A percentile compares a stretch with the other conserved stretches of the same genome.
phyloP scores from a whole-genome alignment of 139 green algal genomes.

The Desmodesmus armatus region DNA sequence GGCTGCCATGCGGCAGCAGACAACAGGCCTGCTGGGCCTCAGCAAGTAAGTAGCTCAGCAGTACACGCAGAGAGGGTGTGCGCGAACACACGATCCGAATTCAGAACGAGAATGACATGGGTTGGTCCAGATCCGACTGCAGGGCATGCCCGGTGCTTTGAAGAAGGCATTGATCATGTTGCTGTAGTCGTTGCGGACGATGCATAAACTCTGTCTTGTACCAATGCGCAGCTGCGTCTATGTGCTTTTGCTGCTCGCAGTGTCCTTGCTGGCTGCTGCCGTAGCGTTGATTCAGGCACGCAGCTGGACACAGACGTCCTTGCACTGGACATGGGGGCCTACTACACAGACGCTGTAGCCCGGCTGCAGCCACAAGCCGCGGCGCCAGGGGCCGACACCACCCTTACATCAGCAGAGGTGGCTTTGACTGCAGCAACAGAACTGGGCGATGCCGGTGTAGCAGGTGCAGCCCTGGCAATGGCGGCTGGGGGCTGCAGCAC shows the following conservation, averaged over 20 bases:
- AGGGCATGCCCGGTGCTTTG: background rate
- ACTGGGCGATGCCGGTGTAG: background rate
- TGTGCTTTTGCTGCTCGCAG: background rate
- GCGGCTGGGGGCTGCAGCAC: background rate
- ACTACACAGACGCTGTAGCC: background rate
- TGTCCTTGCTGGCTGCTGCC: too few species aligned
- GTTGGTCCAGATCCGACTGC: too few species aligned
- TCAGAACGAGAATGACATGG: too few species aligned
- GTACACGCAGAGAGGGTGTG: background rate
- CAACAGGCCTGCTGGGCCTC: background rate
- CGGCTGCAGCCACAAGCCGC: background rate
- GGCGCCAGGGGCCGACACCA: background rate
- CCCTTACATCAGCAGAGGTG: background rate
- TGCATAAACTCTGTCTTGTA: background rate
- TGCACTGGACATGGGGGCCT: slow-evolving; percentile 27
- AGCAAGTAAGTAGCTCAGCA: background rate
- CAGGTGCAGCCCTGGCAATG: background rate
- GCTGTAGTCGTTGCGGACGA: background rate
- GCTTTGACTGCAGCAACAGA: background rate
- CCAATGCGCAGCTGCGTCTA: background rate
- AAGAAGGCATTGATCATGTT: background rate
- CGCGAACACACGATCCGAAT: too few species aligned
- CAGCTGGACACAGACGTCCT: slow-evolving; percentile 12
- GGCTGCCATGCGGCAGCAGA: slow-evolving; percentile 24
- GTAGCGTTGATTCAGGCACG: too few species aligned